Percentiles rank a stretch among this genome's conserved stretches.
Conservation (phyloP, 768 basidiomycete genomes). For the Astraeus odoratus region DNA sequence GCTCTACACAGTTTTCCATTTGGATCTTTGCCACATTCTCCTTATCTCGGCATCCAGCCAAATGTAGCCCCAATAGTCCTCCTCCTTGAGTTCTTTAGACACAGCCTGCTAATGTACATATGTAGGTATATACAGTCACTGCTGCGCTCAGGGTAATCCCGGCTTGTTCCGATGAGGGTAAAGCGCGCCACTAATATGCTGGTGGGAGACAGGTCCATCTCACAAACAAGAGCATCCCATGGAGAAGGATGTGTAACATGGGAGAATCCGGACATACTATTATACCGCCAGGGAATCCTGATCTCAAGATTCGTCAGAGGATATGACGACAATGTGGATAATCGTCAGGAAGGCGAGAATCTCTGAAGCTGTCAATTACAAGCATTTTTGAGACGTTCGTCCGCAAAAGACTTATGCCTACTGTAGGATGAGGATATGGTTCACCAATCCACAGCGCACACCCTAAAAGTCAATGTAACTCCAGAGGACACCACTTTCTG, state of each 20-base stretch:
- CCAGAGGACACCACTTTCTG: too few species aligned
- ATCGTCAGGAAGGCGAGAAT: conserved; percentile 56
- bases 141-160: background rate
- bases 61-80: background rate
- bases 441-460: conserved; percentile 61
- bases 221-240: background rate
- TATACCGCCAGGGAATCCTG: background rate
- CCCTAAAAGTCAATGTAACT: conserved; percentile 58
- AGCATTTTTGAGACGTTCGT: background rate
- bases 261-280: background rate
- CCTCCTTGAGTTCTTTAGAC: background rate
- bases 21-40: background rate
- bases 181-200: background rate
- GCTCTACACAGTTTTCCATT: background rate
- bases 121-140: too few species aligned
- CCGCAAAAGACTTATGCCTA: conserved; percentile 35
- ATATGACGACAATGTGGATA: conserved; percentile 51
- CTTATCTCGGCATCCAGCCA: background rate
- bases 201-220: background rate
- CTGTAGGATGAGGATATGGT: conserved; percentile 45
- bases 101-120: background rate
- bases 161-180: background rate
- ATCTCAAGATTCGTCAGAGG: conserved; percentile 21
- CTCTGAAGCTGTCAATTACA: conserved; percentile 27
- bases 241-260: background rate